These are phyloP conservation scores for Penicillium sp. DNA, from an alignment of 2,329 filamentous ascomycete species.

Conservation along the genomic window DNA sequence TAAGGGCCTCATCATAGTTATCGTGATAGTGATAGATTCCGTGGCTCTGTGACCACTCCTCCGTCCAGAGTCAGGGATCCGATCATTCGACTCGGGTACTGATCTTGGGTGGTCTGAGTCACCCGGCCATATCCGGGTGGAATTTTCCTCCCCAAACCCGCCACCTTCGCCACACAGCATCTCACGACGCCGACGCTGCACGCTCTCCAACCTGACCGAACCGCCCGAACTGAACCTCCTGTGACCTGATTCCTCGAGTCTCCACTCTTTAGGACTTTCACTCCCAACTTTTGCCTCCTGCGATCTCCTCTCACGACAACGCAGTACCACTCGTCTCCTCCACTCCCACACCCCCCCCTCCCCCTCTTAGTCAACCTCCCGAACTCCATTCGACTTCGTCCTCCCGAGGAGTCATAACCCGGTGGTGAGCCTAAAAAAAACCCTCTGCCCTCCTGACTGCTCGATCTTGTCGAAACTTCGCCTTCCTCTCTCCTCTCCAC, in stretches of 20 bases:
- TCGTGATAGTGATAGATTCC: neutral
- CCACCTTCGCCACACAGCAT: slow-evolving; percentile 11
- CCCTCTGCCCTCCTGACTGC: slow-evolving; percentile 16
- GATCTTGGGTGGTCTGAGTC: neutral
- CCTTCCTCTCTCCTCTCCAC: neutral
- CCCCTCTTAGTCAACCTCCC: slow-evolving; percentile 24
- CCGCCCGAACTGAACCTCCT: neutral
- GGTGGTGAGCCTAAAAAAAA: slow-evolving; percentile 18
- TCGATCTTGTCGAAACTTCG: neutral
- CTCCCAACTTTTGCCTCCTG: slow-evolving; percentile 12
- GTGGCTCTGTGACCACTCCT: too few species aligned
- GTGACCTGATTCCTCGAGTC: neutral
- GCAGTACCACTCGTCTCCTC: neutral
- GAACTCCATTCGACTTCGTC: neutral
- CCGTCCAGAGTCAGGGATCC: too few species aligned
- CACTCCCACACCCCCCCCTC: slow-evolving; percentile 10
- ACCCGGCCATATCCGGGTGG: slow-evolving; percentile 10
- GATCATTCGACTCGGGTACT: too few species aligned
- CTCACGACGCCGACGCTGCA: neutral
- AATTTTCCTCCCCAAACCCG: neutral
- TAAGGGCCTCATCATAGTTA: too few species aligned
- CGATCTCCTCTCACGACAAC: slow-evolving; percentile 8
- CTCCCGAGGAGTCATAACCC: slow-evolving; percentile 22
- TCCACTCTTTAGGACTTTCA: slow-evolving; percentile 4
- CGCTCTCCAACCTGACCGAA: neutral